Percentiles rank a stretch among this genome's conserved stretches.
phyloP scores from a whole-genome alignment of 768 basidiomycete species.

The Termitomyces sp. region DNA sequence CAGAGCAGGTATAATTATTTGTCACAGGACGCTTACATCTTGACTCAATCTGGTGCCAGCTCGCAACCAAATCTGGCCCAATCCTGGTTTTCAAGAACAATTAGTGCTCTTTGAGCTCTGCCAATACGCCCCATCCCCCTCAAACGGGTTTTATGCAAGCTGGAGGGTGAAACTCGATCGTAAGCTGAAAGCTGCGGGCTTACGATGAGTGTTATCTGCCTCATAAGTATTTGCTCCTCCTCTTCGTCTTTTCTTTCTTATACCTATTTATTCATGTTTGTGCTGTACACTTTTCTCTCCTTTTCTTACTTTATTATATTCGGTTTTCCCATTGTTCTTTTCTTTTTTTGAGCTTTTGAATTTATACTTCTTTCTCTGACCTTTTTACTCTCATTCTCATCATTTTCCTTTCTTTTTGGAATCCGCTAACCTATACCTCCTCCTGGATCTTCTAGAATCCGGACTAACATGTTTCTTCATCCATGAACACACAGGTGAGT shows the following conservation, averaged over 20 bases:
- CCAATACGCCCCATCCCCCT: conserved; percentile 54
- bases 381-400: not conserved
- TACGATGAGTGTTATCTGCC: conserved; percentile 20
- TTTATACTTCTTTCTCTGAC: not conserved
- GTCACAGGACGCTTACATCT: not conserved
- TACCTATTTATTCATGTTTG: conserved; percentile 1
- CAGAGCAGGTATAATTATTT: conserved; percentile 42
- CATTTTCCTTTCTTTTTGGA: not conserved
- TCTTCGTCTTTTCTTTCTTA: not conserved
- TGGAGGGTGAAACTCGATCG: conserved; percentile 58
- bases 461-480: not conserved
- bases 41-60: conserved; percentile 30
- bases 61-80: conserved; percentile 75
- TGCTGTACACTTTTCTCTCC: conserved; percentile 3
- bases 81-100: conserved; percentile 76
- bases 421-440: not conserved
- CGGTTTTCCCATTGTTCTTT: not conserved
- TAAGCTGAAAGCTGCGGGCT: conserved; percentile 38
- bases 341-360: not conserved
- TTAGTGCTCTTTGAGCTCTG: conserved; percentile 73
- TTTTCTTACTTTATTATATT: not conserved
- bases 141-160: conserved; percentile 59
- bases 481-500: not conserved
- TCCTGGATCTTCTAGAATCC: not conserved
- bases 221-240: conserved; percentile 4